Evolutionary conservation across 1,139 yeast species (phyloP).

Genomic region (Pichia sp.): DNA sequence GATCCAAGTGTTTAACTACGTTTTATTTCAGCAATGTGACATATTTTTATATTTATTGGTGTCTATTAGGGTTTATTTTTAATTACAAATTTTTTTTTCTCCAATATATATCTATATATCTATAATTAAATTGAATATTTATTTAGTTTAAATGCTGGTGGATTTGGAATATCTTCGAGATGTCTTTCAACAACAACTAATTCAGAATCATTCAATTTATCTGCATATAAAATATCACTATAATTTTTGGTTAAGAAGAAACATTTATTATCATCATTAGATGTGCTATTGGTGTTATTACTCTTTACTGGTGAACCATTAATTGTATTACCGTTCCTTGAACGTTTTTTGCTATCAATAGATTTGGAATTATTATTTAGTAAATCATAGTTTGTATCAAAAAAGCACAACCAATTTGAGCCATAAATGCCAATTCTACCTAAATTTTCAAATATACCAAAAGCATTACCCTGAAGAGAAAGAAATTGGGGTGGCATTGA

Average conservation of each 20-base stretch:
- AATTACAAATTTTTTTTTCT: not conserved
- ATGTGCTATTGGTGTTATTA: constrained; percentile 12
- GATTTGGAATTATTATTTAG: not conserved
- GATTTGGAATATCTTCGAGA: constrained; percentile 49
- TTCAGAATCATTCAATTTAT: constrained; percentile 45
- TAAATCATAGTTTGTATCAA: constrained; percentile 48
- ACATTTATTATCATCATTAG: constrained; percentile 30
- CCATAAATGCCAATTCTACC: constrained; percentile 77
- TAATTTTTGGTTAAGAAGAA: constrained; percentile 78
- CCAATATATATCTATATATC: not conserved
- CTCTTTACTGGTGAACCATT: constrained; percentile 28
- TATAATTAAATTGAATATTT: constrained; percentile 46
- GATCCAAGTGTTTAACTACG: constrained; percentile 16
- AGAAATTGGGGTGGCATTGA: constrained; percentile 62
- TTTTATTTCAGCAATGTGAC: not conserved
- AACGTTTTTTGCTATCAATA: constrained; percentile 44
- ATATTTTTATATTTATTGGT: not conserved
- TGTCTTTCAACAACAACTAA: constrained; percentile 77
- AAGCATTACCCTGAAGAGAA: constrained; percentile 59
- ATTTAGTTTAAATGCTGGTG: constrained; percentile 73
- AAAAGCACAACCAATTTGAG: constrained; percentile 71
- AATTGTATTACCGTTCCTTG: constrained; percentile 56
- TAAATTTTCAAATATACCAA: constrained; percentile 50
- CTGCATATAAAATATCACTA: constrained; percentile 64
- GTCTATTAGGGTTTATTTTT: not conserved